A percentile compares a stretch with the other conserved stretches of the same genome.
Conservation (phyloP, 2,329 filamentous ascomycete species). For the Epichloe elymi region DNA sequence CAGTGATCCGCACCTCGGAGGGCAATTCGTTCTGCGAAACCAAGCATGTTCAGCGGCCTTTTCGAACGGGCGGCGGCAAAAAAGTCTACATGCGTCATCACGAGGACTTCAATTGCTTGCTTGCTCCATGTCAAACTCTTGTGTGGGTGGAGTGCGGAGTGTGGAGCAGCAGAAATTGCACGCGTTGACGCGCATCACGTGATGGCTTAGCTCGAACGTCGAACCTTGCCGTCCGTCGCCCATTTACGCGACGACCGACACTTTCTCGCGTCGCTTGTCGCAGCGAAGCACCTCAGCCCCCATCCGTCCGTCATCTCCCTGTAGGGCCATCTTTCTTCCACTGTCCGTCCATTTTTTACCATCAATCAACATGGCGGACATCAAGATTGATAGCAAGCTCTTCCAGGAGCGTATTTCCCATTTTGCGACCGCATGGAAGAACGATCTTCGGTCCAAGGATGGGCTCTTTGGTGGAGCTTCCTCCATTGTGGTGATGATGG, state of each 20-base stretch:
- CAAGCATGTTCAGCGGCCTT: too few species aligned
- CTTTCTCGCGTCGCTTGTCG: slow-evolving; percentile 24
- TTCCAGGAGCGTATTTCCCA: slow-evolving; percentile 89
- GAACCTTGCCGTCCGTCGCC: slow-evolving; percentile 9
- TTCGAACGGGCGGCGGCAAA: too few species aligned
- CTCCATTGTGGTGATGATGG: slow-evolving; percentile 83
- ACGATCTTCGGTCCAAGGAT: slow-evolving; percentile 81
- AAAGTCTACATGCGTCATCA: too few species aligned
- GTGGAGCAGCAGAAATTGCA: not conserved
- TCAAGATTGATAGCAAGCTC: slow-evolving; percentile 85
- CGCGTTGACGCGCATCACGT: slow-evolving; percentile 22
- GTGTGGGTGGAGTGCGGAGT: too few species aligned
- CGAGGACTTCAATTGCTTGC: too few species aligned
- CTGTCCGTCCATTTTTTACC: slow-evolving; percentile 18
- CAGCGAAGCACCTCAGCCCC: slow-evolving; percentile 11
- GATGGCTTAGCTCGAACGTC: slow-evolving; percentile 9
- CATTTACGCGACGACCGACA: slow-evolving; percentile 30
- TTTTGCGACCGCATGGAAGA: slow-evolving; percentile 87
- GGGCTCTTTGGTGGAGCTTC: slow-evolving; percentile 72
- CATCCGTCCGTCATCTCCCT: slow-evolving; percentile 7
- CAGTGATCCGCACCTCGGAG: too few species aligned
- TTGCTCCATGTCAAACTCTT: too few species aligned
- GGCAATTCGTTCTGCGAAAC: too few species aligned
- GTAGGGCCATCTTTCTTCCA: slow-evolving; percentile 6
- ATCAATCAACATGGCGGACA: slow-evolving; percentile 53